Percentiles rank a stretch among this genome's conserved stretches.
Conservation (phyloP, 1,139 yeast genomes). For the Scheffersomyces titani region DNA sequence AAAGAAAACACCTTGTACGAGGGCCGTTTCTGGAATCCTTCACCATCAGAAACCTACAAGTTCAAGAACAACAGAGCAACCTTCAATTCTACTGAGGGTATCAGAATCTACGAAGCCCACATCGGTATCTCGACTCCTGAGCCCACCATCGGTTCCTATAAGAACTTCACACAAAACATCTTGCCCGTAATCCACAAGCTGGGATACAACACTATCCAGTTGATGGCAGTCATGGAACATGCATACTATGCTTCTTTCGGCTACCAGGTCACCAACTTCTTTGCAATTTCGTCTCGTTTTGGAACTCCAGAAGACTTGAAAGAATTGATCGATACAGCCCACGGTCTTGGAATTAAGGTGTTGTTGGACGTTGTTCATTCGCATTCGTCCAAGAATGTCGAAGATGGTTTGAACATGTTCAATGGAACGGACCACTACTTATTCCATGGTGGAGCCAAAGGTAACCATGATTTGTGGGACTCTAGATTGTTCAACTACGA, state of each 20-base stretch:
- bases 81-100: slow-evolving; percentile 40
- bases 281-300: slow-evolving; percentile 84
- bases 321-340: slow-evolving; percentile 89
- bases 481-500: slow-evolving; percentile 91
- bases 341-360: slow-evolving; percentile 82
- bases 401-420: slow-evolving; percentile 89
- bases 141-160: slow-evolving; percentile 79
- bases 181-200: slow-evolving; percentile 82
- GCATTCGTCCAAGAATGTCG: slow-evolving; percentile 92
- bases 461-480: slow-evolving; percentile 92
- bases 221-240: slow-evolving; percentile 99
- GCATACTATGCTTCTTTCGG: slow-evolving; percentile 98
- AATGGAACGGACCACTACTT: slow-evolving; percentile 96
- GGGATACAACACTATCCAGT: slow-evolving; percentile 90
- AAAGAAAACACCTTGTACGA: slow-evolving; percentile 55
- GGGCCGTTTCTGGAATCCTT: slow-evolving; percentile 92
- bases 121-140: slow-evolving; percentile 94
- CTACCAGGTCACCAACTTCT: slow-evolving; percentile 90
- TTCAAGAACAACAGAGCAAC: slow-evolving; percentile 68
- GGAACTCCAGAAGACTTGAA: slow-evolving; percentile 96
- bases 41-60: slow-evolving; percentile 42
- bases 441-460: slow-evolving; percentile 86
- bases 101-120: slow-evolving; percentile 93
- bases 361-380: slow-evolving; percentile 92
- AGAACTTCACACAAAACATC: slow-evolving; percentile 76